Percentiles rank a stretch among this genome's conserved stretches.
These are phyloP conservation scores for Euphorbia schlechtendalii DNA, from an alignment of 441 rosid species.

Conservation along the genomic window DNA sequence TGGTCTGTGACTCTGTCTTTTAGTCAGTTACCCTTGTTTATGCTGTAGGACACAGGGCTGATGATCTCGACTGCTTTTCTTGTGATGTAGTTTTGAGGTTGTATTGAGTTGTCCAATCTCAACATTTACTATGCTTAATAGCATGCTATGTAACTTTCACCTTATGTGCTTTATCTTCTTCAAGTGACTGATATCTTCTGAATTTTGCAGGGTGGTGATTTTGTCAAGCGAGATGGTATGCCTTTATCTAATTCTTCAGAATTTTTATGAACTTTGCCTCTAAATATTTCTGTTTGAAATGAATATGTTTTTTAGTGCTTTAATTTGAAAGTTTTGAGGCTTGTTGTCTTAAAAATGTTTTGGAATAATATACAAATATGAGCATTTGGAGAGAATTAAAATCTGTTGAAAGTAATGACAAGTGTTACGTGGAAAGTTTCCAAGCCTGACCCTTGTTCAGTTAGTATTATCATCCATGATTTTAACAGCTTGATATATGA, in stretches of 20 bases:
- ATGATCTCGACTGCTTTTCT: conserved; percentile 91
- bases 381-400: too few species aligned
- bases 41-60: conserved; percentile 99
- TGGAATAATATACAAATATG: too few species aligned
- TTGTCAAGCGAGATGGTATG: conserved; percentile 85
- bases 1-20: too few species aligned
- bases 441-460: too few species aligned
- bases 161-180: conserved; percentile 11
- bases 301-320: not conserved
- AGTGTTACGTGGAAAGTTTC: too few species aligned
- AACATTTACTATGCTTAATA: conserved; percentile 34
- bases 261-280: not conserved
- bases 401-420: too few species aligned
- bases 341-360: too few species aligned
- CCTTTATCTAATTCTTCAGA: conserved; percentile 7
- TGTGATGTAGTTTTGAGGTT: conserved; percentile 97
- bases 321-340: too few species aligned
- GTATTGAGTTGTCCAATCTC: conserved; percentile 57
- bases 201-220: conserved; percentile 90
- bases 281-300: not conserved
- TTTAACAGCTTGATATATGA: not conserved
- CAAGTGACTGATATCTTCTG: conserved; percentile 32
- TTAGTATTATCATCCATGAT: not conserved
- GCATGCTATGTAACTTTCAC: conserved; percentile 26
- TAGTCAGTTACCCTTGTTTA: conserved; percentile 81